Base-by-base conservation (phyloP, 2,329 filamentous ascomycete species). In the Exophiala oligosperma region DNA sequence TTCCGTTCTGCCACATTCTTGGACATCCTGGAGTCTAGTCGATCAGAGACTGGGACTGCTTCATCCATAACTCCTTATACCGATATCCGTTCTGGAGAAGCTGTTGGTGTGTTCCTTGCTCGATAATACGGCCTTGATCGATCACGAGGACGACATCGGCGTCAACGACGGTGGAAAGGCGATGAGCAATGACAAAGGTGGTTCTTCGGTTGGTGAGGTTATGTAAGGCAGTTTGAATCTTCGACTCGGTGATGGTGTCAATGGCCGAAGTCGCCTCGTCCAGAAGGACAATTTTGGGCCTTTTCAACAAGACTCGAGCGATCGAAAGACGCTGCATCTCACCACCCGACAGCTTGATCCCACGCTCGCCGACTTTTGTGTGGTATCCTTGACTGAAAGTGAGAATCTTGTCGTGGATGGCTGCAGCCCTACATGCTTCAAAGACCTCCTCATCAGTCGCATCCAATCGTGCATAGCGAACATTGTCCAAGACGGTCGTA, bases 91-190 rank as follows among this genome's bases (percentile, higher is more conserved):
- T 35, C 2, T 9, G 32, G 7, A 35, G 32, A 35, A 35, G 32
- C 32, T 35, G 4, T 43, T 43, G 14, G 40, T 43, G 40, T 17
- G 40, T 43, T 5, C 40, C 40, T 43, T 43, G 5, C 77, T 97
- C 93, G 1, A 95, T 89, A 43, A 97, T 84, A 59, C 84, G 82
- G 5, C 93, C 93, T 67, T 90, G 86, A 72, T 96, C 92, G 71
- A 97, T 93, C n/a, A 97, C 93, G 65, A 94, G 96, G 67, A 97
- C 97, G 48, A 92, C 77, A 71, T 97, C 93, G 0, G 93, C 93
- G 71, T 93, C 92, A 71, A 96, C 91, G 60, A 97, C 96, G 0
- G 93, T 96, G 68, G 86, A 91, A 5, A 97, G 78, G 21, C 93
- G 82, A 74, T 97, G 93, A 2, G 93, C 93, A 1, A 97, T 92